Percentiles rank a stretch among this genome's conserved stretches.
phyloP scores from a whole-genome alignment of 345 rosid genomes.

The Eucalyptus albens region DNA sequence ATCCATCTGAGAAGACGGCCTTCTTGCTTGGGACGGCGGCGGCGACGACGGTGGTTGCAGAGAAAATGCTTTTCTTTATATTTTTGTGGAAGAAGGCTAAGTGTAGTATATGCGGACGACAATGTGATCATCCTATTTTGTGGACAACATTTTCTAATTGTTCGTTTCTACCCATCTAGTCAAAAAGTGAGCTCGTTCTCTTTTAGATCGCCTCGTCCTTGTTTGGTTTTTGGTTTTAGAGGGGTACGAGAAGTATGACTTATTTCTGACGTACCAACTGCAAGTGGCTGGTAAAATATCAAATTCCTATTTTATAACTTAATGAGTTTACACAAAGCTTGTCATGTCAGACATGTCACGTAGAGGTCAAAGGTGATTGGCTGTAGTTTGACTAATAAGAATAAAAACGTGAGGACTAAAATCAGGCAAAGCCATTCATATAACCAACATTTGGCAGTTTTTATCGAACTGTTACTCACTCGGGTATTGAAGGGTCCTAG shows the following conservation, averaged over 20 bases:
- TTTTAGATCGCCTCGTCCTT: too few relatives aligned
- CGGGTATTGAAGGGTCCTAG: background rate
- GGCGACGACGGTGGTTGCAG: background rate
- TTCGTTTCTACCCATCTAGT: background rate
- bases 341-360: background rate
- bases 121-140: background rate
- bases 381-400: background rate
- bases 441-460: background rate
- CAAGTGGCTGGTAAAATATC: background rate
- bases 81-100: background rate
- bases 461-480: background rate
- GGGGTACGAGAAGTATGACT: background rate
- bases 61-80: background rate
- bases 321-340: background rate
- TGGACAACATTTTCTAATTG: background rate
- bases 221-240: too few relatives aligned
- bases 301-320: background rate
- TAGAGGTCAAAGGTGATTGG: background rate
- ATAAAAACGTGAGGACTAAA: background rate
- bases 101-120: background rate
- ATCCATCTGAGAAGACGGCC: conserved; percentile 4
- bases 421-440: background rate
- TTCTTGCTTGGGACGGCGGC: background rate
- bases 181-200: too few relatives aligned
- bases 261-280: background rate